Conservation (phyloP, 805 yeast genomes). For the Metschnikowia chrysomelidarum region DNA sequence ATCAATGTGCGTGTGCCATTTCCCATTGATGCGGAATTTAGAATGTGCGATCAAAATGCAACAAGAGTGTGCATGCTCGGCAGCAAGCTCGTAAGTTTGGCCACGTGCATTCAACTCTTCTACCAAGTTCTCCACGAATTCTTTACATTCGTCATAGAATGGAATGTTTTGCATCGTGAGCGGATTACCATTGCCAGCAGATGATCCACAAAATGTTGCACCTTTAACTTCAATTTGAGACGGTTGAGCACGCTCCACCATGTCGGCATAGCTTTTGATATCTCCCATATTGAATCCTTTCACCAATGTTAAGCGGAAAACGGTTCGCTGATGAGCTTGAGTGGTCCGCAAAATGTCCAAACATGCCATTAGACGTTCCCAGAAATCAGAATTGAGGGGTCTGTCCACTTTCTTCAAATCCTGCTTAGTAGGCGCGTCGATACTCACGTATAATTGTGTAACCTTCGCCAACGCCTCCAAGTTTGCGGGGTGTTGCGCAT, state of each 20-base stretch:
- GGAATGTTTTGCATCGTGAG: conserved; percentile 95
- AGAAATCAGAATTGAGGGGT: conserved; percentile 84
- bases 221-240: conserved; percentile 92
- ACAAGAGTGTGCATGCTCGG: conserved; percentile 95
- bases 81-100: conserved; percentile 76
- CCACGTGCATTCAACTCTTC: conserved; percentile 65
- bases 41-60: conserved; percentile 81
- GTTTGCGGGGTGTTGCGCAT: conserved; percentile 93
- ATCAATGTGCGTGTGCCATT: conserved; percentile 89
- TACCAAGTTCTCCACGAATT: conserved; percentile 64
- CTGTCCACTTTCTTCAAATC: conserved; percentile 82
- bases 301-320: conserved; percentile 83
- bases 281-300: conserved; percentile 91
- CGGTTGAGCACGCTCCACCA: conserved; percentile 79
- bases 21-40: conserved; percentile 64
- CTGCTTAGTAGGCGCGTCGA: conserved; percentile 86
- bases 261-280: conserved; percentile 76
- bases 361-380: conserved; percentile 85
- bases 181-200: conserved; percentile 80
- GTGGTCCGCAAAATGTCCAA: conserved; percentile 71
- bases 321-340: conserved; percentile 84
- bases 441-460: conserved; percentile 88
- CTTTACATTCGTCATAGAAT: conserved; percentile 84
- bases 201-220: conserved; percentile 92
- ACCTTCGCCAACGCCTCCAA: conserved; percentile 67